Base-by-base conservation (phyloP, 805 yeast genomes). In the Starmera pachycereana region DNA sequence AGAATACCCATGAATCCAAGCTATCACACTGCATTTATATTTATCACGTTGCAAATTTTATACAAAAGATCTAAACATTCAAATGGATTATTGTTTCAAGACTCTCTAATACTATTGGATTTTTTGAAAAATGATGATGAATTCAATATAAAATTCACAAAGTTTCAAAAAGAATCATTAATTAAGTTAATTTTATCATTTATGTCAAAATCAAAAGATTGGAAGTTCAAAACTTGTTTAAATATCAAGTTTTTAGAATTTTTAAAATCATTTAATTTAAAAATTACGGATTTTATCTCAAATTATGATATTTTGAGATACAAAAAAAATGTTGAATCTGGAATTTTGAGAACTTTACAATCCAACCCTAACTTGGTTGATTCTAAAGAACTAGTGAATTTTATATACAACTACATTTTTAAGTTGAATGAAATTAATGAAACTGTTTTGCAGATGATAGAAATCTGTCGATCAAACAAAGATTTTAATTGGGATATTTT, bases 171-270 rank as follows among this genome's bases (percentile, higher is more conserved):
- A 27, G 12, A 4, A 1, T 44, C 49, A 12, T 34, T 50, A 4
- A 22, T 44, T 9, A 51, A 49, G 36, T 34, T 52, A 11, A 37
- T 46, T 1, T 41, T 54, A 13, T 47, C 58, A 4, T 35, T 53
- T 19, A 37, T 50, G 1, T 45, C 44, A 16, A 37, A 40, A 19
- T 37, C 53, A 4, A 49, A 51, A 8, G 35, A 46, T 6, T 31
- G 27, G 1, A 45, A 42, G 13, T 54, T 50, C 39, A 51, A 39
- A 28, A 40, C 30, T n/a, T 51, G 52, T 33, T 38, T 47, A 38
- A 44, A 47, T 13, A 34, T 54, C 33, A 51, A 52, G 32, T 53
- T 53, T 25, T 32, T 54, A 2, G 43, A 46, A 9, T 43, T 44
- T 12, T 25, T 53, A 6, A 29, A 36, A 3, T 25, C 19, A 12